A percentile compares a stretch with the other conserved stretches of the same genome.
These are phyloP conservation scores for Blumeria hordei DNA, from an alignment of 2,329 filamentous ascomycete species.

Conservation along the genomic window DNA sequence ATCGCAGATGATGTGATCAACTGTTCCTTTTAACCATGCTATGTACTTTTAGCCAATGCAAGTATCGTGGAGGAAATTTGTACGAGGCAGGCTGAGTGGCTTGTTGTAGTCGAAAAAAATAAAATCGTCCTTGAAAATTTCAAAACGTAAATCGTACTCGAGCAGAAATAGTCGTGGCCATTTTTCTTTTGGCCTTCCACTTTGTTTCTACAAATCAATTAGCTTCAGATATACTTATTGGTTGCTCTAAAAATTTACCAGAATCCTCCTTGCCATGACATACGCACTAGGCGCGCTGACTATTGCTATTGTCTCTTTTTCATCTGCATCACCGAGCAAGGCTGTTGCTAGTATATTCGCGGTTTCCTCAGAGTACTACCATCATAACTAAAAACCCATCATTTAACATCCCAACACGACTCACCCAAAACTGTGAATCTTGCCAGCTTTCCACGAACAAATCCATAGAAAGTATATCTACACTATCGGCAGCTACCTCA, in stretches of 20 bases:
- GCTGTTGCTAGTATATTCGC: slow-evolving; percentile 37
- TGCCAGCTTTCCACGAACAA: slow-evolving; percentile 65
- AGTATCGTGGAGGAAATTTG: slow-evolving; percentile 5
- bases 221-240: not conserved
- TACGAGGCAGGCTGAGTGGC: slow-evolving; percentile 39
- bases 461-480: slow-evolving; percentile 30
- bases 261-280: slow-evolving; percentile 46
- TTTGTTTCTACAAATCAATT: not conserved
- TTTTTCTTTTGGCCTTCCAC: slow-evolving; percentile 7
- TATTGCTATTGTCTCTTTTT: slow-evolving; percentile 34
- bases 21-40: slow-evolving; percentile 33
- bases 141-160: slow-evolving; percentile 52
- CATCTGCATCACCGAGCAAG: slow-evolving; percentile 32
- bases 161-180: slow-evolving; percentile 39
- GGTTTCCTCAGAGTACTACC: slow-evolving; percentile 45
- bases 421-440: slow-evolving; percentile 51
- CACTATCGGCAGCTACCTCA: slow-evolving; percentile 23
- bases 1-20: slow-evolving; percentile 50
- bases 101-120: slow-evolving; percentile 49
- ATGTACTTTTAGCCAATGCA: not conserved
- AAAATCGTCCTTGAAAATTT: slow-evolving; percentile 44
- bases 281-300: slow-evolving; percentile 58
- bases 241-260: slow-evolving; percentile 21
- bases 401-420: not conserved
- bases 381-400: not conserved